phyloP scores from a whole-genome alignment of 2,329 filamentous ascomycete genomes.

The Exophiala spinifera region DNA sequence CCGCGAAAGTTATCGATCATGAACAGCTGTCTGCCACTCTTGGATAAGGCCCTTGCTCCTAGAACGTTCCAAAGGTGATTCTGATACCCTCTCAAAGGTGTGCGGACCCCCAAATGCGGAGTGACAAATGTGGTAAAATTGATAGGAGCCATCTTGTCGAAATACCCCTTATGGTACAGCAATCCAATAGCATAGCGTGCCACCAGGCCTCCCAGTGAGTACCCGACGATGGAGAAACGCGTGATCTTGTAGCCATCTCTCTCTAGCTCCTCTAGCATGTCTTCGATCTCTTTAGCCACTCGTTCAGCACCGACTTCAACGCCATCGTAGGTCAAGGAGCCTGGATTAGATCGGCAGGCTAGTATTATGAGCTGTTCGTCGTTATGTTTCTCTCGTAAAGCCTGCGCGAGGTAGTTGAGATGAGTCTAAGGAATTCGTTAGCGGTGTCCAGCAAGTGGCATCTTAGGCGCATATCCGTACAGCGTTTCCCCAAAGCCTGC shows the following conservation, averaged over 20 bases:
- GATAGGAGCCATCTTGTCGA: slow-evolving; percentile 77
- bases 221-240: slow-evolving; percentile 83
- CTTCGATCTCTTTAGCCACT: slow-evolving; percentile 61
- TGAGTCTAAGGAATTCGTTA: slow-evolving; percentile 36
- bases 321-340: slow-evolving; percentile 62
- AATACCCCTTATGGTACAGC: slow-evolving; percentile 73
- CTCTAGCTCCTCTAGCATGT: slow-evolving; percentile 53
- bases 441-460: not conserved
- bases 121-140: slow-evolving; percentile 94
- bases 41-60: slow-evolving; percentile 74
- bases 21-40: slow-evolving; percentile 83
- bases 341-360: slow-evolving; percentile 53
- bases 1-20: slow-evolving; percentile 80
- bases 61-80: slow-evolving; percentile 77
- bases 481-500: slow-evolving; percentile 58
- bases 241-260: slow-evolving; percentile 66
- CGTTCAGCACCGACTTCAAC: slow-evolving; percentile 68
- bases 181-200: slow-evolving; percentile 83
- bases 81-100: slow-evolving; percentile 63
- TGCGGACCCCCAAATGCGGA: slow-evolving; percentile 74
- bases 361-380: slow-evolving; percentile 56
- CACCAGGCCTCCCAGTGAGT: slow-evolving; percentile 84
- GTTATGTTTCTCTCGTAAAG: slow-evolving; percentile 49
- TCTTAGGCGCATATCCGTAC: slow-evolving; percentile 4
- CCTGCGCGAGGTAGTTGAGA: slow-evolving; percentile 52